These are phyloP conservation scores for Microdochium bolleyi DNA, from an alignment of 2,329 filamentous ascomycete species.

Conservation along the genomic window DNA sequence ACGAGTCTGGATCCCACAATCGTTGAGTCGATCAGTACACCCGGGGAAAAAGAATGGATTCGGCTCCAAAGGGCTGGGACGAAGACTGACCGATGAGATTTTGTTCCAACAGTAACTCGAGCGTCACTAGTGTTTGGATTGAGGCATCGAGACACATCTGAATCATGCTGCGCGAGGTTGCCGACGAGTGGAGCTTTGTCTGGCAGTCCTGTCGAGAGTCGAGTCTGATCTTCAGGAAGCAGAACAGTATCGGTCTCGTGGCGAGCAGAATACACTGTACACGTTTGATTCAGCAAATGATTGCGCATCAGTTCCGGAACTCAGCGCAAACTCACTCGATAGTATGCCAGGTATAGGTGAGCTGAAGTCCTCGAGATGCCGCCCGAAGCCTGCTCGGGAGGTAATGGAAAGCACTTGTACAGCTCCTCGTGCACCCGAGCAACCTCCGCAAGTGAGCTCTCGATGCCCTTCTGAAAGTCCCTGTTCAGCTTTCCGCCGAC, in stretches of 20 bases:
- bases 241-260: conserved; percentile 20
- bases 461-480: conserved; percentile 21
- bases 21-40: no score
- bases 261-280: conserved; percentile 22
- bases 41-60: background rate
- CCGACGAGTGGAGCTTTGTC: conserved; percentile 6
- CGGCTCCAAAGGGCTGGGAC: background rate
- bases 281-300: no score
- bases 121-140: conserved; percentile 30
- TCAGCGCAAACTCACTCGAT: conserved; percentile 17
- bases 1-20: no score
- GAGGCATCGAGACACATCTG: conserved; percentile 26
- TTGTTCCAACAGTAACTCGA: conserved; percentile 2
- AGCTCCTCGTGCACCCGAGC: conserved; percentile 21
- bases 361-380: conserved; percentile 21
- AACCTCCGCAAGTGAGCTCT: conserved; percentile 17
- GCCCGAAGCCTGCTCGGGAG: conserved; percentile 12
- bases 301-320: no score
- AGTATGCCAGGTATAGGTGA: conserved; percentile 22
- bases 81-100: conserved; percentile 1
- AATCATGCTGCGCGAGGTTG: conserved; percentile 21
- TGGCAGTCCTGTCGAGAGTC: conserved; percentile 11
- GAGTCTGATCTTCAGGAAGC: conserved; percentile 21
- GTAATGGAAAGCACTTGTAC: conserved; percentile 17
- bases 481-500: conserved; percentile 18